Base-by-base conservation (phyloP, 2,329 filamentous ascomycete genomes). In the Byssoonygena ceratinophila region DNA sequence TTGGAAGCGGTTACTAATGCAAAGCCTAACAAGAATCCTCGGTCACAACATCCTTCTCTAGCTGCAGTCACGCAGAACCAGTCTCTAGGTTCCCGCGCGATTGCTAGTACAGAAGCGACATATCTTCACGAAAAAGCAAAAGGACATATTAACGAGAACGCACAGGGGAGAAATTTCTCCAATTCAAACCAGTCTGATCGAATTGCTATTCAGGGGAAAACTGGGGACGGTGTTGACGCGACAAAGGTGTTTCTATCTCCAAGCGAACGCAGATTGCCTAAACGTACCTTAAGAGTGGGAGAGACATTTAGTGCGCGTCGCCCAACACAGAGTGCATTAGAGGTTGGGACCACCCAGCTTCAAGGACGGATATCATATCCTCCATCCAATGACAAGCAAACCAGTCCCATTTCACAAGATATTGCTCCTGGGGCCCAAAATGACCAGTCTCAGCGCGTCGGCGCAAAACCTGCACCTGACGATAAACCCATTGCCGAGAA, bases 11-110 rank as follows among this genome's bases (percentile, higher is more conserved):
- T 29, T 37, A 20, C 18, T 20, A 20, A 27, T 34, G 20, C 14
- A 8, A 27, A 46, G 6, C 16, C 29, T 16, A 5, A 23, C 9
- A 32, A 18, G 4, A 4, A 8, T 7, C 23, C n/a, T 14, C 16
- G 8, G n/a, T 31, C 46, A 14, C 46, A 48, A 4, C 39, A 9
- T 3, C 29, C 23, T 16, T 18, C 39, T 22, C 8, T 23, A 9
- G 14, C 4, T 3, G 18, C 25, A n/a, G 12, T 29, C 14, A 36
- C 29, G 6, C 49, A 18, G 6, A 16, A 6, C 12, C 49, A 18
- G 7, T 45, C 49, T n/a, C 40, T 51, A 22, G 49, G 49, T 9
- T 51, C 49, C 12, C 49, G 49, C 31, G 49, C 40, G 5, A 45
- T 51, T 14, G 16, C 49, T 20, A 12, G 27, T n/a, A 29, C 40